These are phyloP conservation scores for Senna siamea DNA, from an alignment of 306 rosid species.

Conservation along the genomic window DNA sequence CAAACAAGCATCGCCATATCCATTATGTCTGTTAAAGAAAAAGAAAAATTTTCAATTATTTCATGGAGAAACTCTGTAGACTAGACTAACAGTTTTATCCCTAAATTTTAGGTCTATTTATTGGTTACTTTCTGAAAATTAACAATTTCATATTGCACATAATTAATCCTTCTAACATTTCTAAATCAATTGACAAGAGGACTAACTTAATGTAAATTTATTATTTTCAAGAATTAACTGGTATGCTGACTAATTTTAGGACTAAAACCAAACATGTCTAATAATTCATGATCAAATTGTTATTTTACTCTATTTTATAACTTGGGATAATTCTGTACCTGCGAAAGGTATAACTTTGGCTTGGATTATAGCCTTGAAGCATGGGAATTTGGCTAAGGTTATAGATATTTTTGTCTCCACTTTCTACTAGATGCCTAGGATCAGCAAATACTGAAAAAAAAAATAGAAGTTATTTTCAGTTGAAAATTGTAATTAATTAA, in stretches of 20 bases:
- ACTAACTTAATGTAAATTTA: too few relatives aligned
- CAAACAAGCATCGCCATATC: constrained; percentile 29
- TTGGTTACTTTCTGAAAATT: too few relatives aligned
- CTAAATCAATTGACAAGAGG: too few relatives aligned
- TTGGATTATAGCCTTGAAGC: constrained; percentile 71
- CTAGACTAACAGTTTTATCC: too few relatives aligned
- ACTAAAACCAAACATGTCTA: too few relatives aligned
- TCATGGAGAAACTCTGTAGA: neutral
- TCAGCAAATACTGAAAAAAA: constrained; percentile 47
- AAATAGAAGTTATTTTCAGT: neutral
- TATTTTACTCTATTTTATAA: neutral
- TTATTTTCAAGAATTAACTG: too few relatives aligned
- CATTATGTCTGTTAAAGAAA: neutral
- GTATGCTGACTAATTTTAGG: too few relatives aligned
- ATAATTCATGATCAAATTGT: too few relatives aligned
- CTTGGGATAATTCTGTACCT: neutral
- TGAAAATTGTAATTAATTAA: neutral
- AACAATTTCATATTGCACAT: too few relatives aligned
- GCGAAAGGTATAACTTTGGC: constrained; percentile 51
- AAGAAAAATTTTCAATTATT: constrained; percentile 38
- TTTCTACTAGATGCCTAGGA: constrained; percentile 60
- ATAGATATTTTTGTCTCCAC: constrained; percentile 71
- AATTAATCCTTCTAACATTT: too few relatives aligned
- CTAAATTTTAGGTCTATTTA: too few relatives aligned
- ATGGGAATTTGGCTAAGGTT: constrained; percentile 81